A percentile compares a stretch with the other conserved stretches of the same genome.
Evolutionary conservation across 305 asterid species (phyloP).

Genomic region (Fraxinus sp.): DNA sequence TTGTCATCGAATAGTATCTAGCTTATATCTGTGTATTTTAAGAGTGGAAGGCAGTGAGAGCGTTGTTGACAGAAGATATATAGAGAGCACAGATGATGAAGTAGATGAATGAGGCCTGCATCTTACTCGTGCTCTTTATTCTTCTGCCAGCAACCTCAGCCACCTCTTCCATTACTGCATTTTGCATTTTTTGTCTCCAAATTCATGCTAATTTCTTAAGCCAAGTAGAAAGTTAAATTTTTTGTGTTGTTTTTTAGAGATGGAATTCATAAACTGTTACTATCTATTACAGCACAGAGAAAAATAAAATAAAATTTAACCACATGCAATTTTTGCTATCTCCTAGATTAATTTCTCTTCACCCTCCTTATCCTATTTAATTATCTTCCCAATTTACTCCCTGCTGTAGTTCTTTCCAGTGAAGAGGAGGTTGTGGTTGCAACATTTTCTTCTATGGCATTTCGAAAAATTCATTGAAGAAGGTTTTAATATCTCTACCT

Average conservation of each 20-base stretch:
- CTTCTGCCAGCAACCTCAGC: slow-evolving; percentile 46
- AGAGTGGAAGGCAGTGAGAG: slow-evolving; percentile 5
- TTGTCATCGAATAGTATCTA: neutral
- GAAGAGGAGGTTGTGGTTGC: neutral
- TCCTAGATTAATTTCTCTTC: neutral
- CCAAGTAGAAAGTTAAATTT: neutral
- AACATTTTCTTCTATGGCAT: neutral
- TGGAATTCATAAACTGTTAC: neutral
- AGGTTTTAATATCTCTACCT: neutral
- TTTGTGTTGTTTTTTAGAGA: neutral
- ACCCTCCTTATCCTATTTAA: neutral
- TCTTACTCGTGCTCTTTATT: slow-evolving; percentile 51
- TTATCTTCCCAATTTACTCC: neutral
- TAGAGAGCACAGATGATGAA: slow-evolving; percentile 53
- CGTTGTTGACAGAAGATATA: slow-evolving; percentile 52
- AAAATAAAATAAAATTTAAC: too few relatives aligned
- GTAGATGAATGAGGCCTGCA: slow-evolving; percentile 28
- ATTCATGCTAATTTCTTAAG: neutral
- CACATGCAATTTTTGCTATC: neutral
- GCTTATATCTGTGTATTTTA: neutral
- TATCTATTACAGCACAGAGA: neutral
- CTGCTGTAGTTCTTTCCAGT: neutral
- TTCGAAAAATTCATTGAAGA: neutral
- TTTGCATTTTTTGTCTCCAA: too few relatives aligned
- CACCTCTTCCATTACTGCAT: neutral